Evolutionary conservation across 2,329 filamentous ascomycete species (phyloP), one percentile per base, ranked within the genome.

Genomic region (Colletotrichum liaoningense): DNA sequence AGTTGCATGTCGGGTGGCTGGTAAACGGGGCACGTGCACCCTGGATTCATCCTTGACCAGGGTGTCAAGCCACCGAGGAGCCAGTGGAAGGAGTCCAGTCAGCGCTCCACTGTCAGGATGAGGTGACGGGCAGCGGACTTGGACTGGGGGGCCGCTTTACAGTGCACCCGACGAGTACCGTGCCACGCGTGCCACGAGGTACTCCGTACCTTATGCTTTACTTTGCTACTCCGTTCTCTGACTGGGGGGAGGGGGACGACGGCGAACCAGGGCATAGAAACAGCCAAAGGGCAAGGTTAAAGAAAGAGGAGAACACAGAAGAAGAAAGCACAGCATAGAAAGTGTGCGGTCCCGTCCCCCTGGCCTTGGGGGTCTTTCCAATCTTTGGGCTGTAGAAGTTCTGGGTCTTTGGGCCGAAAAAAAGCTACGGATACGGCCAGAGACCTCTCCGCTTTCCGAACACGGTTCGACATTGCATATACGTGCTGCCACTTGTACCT

Each of bases 71-170:
- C 71, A 73, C 62, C 28, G 35, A 22, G 35, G 49, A 64, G 49
- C 71, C 71, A 60, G 42, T 60, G 59, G 33, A 42, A 65, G 16
- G 52, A 56, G 56, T 55, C 33, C 14, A 16, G 19, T 33, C 19
- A n/a, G 42, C 16, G 22, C 46, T 65, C 71, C 71, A 71, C 67
- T 73, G 66, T 65, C 49, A 57, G 71, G 62, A 71, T 73, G 62
- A 73, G 42, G 67, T 73, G 70, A 73, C 70, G 70, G 56, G 67
- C 70, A 73, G 70, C 70, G 49, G 60, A 65, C 55, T 64, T 66
- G 70, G 60, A 70, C 66, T 35, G 66, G 60, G 66, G 49, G 30
- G 19, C 42, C 52, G 49, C 62, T 52, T 28, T 24, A 30, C 26
- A 52, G 63, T 56, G 52, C 38, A 63, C 46, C 60, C 26, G 28